Base-by-base conservation (phyloP, 164 flowering plant species). In the Saururus chinensis region DNA sequence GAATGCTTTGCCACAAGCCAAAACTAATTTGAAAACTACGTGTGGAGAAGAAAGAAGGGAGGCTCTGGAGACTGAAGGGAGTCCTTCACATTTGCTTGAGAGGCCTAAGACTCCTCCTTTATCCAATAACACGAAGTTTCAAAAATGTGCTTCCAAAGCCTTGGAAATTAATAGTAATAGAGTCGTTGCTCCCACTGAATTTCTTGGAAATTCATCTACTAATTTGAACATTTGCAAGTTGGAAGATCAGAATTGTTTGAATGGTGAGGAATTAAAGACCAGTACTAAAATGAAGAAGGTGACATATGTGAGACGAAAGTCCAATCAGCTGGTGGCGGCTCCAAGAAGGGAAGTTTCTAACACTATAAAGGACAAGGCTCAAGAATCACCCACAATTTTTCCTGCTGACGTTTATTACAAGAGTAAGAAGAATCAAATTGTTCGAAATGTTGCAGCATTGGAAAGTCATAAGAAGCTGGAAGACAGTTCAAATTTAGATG, bases 241-340 rank as follows among this genome's bases (percentile, higher is more conserved):
- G 23, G 49, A 45, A 45, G 49, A 17, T 17, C 17, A 17, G 17
- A 45, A 17, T 45, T 45, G 14, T 30, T 6, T 30, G 49, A 17
- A 45, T 8, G 49, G 17, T 45, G 49, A 45, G 62, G 76, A 64
- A 53, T 72, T 66, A 63, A 49, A 59, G 12, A 59, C 40, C 53
- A 52, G 71, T 52, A 66, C 75, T 42, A 62, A 64, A 41, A 17
- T 24, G 35, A 75, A 71, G 66, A 79, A 61, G 59, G 55, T 84
- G 58, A 72, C 65, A 23, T 85, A 84, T 75, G 82, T 83, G 11
- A 92, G 87, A 76, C 78, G 70, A 59, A 83, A 79, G 60, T 75
- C 84, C 56, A 75, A 87, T 79, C 95, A 87, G 71, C 74, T 89
- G 78, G 76, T 86, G 77, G 87, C 86, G 56, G 68, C 89, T 69